Base-by-base conservation (phyloP, 176 grass and related monocot genomes). In the Aegilops umbellulata region DNA sequence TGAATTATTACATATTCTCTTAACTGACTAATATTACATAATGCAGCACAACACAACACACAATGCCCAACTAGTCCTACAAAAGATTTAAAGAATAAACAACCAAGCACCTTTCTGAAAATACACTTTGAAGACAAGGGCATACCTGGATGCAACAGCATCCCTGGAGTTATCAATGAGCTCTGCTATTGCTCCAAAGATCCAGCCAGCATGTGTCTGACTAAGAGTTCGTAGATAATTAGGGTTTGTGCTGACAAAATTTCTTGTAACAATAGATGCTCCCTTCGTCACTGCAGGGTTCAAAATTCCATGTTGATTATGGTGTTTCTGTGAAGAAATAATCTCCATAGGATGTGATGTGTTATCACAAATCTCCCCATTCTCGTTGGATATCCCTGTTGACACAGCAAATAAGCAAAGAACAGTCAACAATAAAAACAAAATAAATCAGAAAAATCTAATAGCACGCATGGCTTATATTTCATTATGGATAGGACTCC, bases 101-200 rank as follows among this genome's bases (percentile, higher is more conserved):
- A 42, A 86, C 63, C 41, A 1, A 20, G 11, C 32, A 55, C 15
- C 31, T 79, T 23, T 71, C 4, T 5, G n/a, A 83, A 34, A 65
- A 20, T 4, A 67, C 30, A 90, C 14, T 35, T 42, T 35, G 44
- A 91, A 84, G 42, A 30, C 9, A 88, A 10, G 53, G 53, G 20
- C 24, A 51, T 89, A 97, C 94, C 92, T 90, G 32, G 86, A 90
- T 73, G 95, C 89, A 77, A 74, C 81, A 55, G 95, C 95, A 89
- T 97, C 95, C 81, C 86, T 94, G 41, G 95, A 94, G 83, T 97
- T 94, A 76, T 97, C 95, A 63, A 97, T 88, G 67, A 97, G 88
- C 86, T 97, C 95, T 74, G 95, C 92, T 82, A 97, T 87, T 69
- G 88, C 92, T 75, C 94, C 94, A 89, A 97, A 97, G 36, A 97